Percentiles rank a stretch among this genome's conserved stretches.
These are phyloP conservation scores for Bombardia bombarda DNA, from an alignment of 495 filamentous ascomycete species.

Conservation along the genomic window DNA sequence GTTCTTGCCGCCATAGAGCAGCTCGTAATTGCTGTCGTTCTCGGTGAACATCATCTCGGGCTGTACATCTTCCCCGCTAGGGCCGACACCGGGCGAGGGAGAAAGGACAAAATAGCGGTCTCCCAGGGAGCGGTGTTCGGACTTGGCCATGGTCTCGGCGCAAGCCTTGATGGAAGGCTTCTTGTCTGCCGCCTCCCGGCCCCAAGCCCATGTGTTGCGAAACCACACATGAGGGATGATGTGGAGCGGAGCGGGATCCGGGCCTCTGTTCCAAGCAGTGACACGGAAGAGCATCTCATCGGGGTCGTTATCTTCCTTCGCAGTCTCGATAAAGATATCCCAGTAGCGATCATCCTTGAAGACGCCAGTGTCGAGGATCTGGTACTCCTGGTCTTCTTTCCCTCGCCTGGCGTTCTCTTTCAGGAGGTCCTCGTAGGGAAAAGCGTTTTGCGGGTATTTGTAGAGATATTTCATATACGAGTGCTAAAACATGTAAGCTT, in stretches of 20 bases:
- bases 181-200: conserved; percentile 57
- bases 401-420: conserved; percentile 72
- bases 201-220: conserved; percentile 94
- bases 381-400: conserved; percentile 76
- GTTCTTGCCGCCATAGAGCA: conserved; percentile 70
- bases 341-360: conserved; percentile 92
- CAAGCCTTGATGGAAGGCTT: conserved; percentile 68
- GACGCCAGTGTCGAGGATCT: conserved; percentile 81
- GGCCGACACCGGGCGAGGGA: conserved; percentile 76
- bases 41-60: conserved; percentile 86
- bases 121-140: conserved; percentile 69
- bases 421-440: conserved; percentile 83
- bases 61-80: conserved; percentile 70
- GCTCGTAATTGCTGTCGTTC: conserved; percentile 82
- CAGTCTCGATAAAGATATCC: conserved; percentile 95
- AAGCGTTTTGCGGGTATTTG: conserved; percentile 88
- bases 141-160: conserved; percentile 57
- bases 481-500: conserved; percentile 49
- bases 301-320: conserved; percentile 81
- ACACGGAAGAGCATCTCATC: conserved; percentile 91
- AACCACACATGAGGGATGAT: conserved; percentile 96
- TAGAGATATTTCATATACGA: conserved; percentile 99
- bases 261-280: conserved; percentile 91
- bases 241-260: conserved; percentile 82
- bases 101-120: conserved; percentile 79